Conservation (phyloP, 2,329 filamentous ascomycete species). For the Dichotomopilus funicola region DNA sequence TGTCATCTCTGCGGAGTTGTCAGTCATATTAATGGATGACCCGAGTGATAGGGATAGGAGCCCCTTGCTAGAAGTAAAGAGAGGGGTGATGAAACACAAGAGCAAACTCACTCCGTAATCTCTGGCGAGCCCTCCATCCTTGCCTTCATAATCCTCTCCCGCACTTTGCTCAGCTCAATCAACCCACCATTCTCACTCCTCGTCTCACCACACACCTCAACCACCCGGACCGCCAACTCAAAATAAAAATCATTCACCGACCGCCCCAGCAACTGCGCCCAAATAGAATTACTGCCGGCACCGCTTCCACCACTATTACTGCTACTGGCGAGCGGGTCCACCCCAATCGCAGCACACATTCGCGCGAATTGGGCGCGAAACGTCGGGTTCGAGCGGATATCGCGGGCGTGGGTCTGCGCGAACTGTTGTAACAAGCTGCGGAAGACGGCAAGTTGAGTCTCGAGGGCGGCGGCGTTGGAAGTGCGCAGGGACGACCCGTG, state of each 20-base stretch:
- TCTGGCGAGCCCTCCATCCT: slow-evolving; percentile 70
- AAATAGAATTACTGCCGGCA: slow-evolving; percentile 58
- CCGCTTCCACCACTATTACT: slow-evolving; percentile 41
- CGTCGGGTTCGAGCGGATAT: slow-evolving; percentile 89
- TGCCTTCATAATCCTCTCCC: slow-evolving; percentile 65
- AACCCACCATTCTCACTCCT: slow-evolving; percentile 87
- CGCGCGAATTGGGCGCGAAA: slow-evolving; percentile 97
- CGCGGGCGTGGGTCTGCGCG: slow-evolving; percentile 86
- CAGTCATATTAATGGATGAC: no score
- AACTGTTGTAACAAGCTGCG: slow-evolving; percentile 93
- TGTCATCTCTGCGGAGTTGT: slow-evolving; percentile 62
- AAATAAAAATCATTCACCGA: slow-evolving; percentile 99
- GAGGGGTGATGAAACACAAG: background rate
- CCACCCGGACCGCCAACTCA: slow-evolving; percentile 89
- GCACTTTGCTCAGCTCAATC: slow-evolving; percentile 75
- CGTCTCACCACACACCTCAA: slow-evolving; percentile 84
- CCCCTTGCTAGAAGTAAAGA: background rate
- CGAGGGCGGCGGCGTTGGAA: slow-evolving; percentile 75
- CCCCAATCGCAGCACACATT: slow-evolving; percentile 96
- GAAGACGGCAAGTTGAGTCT: slow-evolving; percentile 92
- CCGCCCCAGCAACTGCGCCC: slow-evolving; percentile 85
- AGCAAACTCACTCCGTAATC: slow-evolving; percentile 61
- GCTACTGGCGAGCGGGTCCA: slow-evolving; percentile 80
- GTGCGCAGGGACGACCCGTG: slow-evolving; percentile 84
- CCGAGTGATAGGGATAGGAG: no score